phyloP scores from a whole-genome alignment of 768 basidiomycete genomes.

The Mycena olivaceomarginata region DNA sequence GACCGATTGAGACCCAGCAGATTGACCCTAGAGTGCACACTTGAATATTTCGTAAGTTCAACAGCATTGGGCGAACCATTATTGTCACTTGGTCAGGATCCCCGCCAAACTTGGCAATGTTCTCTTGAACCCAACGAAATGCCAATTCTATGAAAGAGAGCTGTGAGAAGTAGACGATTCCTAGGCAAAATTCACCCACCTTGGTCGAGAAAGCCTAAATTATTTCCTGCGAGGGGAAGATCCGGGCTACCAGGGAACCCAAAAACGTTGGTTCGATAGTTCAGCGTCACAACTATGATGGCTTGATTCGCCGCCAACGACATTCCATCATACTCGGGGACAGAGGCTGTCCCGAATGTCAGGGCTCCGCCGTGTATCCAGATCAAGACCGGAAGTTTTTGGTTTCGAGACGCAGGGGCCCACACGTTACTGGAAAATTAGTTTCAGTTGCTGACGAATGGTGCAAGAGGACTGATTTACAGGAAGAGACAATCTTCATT shows the following conservation, averaged over 20 bases:
- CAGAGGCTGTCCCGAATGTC: conserved; percentile 29
- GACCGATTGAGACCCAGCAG: conserved; percentile 32
- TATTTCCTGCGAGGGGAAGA: conserved; percentile 35
- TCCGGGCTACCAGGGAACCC: conserved; percentile 39
- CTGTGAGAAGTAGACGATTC: neutral
- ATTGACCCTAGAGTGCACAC: conserved; percentile 20
- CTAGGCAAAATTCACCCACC: conserved; percentile 5
- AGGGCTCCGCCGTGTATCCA: conserved; percentile 36
- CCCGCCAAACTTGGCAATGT: conserved; percentile 70
- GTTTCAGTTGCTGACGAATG: too few species aligned
- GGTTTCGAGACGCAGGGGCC: neutral
- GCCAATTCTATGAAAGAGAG: conserved; percentile 41
- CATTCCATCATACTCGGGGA: conserved; percentile 32
- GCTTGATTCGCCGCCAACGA: conserved; percentile 31
- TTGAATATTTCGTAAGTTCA: neutral
- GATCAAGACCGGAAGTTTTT: conserved; percentile 18
- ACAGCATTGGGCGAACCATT: conserved; percentile 36
- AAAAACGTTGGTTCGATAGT: conserved; percentile 42
- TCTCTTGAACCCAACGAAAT: conserved; percentile 61
- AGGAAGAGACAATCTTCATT: conserved; percentile 40
- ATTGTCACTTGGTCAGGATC: conserved; percentile 57
- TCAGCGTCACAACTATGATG: conserved; percentile 31
- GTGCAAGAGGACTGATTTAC: neutral
- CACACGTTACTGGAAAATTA: conserved; percentile 29
- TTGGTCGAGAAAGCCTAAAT: conserved; percentile 55